These are phyloP conservation scores for Blastocystis sp. DNA, from an alignment of 352 stramenopile species.

Conservation along the genomic window DNA sequence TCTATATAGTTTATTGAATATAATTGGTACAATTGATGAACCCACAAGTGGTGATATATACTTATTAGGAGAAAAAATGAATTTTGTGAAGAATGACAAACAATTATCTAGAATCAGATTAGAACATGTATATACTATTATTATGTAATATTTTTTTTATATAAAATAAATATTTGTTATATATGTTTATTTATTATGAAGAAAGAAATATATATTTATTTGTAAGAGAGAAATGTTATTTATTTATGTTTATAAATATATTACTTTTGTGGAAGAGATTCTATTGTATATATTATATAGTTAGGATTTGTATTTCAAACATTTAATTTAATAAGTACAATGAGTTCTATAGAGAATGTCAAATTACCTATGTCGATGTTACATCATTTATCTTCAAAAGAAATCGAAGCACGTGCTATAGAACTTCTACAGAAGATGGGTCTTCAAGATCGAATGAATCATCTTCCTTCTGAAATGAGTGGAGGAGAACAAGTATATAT, in stretches of 20 bases:
- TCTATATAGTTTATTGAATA: slow-evolving; percentile 36
- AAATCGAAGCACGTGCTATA: slow-evolving; percentile 9
- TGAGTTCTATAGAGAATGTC: slow-evolving; percentile 41
- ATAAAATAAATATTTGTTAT: too few species aligned
- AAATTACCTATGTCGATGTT: slow-evolving; percentile 35
- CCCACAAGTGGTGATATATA: slow-evolving; percentile 20
- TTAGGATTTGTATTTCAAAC: slow-evolving; percentile 42
- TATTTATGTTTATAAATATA: too few species aligned
- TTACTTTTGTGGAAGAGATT: too few species aligned
- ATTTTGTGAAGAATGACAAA: not conserved
- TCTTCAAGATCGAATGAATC: slow-evolving; percentile 37
- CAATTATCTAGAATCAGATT: slow-evolving; percentile 35
- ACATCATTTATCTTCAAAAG: slow-evolving; percentile 8
- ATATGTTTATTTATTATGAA: too few species aligned
- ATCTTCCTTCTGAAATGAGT: slow-evolving; percentile 40
- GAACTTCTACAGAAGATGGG: slow-evolving; percentile 38
- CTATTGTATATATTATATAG: too few species aligned
- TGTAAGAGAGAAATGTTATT: too few species aligned
- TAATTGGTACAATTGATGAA: slow-evolving; percentile 40
- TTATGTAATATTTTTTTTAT: not conserved
- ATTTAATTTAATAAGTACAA: slow-evolving; percentile 38
- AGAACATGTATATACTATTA: not conserved
- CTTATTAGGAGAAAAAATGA: slow-evolving; percentile 33
- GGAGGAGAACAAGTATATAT: slow-evolving; percentile 42
- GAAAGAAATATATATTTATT: too few species aligned